Base-by-base conservation (phyloP, 257 asterid species). In the Galeopsis tetrahit region DNA sequence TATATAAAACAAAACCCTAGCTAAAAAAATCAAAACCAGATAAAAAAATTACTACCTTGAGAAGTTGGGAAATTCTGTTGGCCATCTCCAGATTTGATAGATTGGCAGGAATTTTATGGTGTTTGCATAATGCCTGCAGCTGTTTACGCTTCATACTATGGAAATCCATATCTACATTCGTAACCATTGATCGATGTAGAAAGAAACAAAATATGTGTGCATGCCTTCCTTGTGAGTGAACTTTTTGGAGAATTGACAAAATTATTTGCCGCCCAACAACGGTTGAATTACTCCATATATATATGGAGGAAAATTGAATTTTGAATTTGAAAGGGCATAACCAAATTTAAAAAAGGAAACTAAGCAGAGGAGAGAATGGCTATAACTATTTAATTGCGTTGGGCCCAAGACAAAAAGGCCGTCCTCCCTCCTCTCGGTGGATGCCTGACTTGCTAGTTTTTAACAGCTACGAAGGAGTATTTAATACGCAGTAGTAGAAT, bases 81-180 rank as follows among this genome's bases (percentile, higher is more conserved):
- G 83, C 90, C 95, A 89, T 83, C 62, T 87, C 88, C 36, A 76
- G 56, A 77, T 89, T 91, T 2, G 90, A 76, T 60, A 87, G 71
- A 78, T 89, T 89, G 1, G 96, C 96, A 17, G 90, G 95, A 51
- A 91, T 82, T 28, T 58, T 78, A 62, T 84, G 87, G 72, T 85
- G 79, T 81, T 85, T 89, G 80, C 97, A 91, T 34, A 91, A 36
- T 48, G 76, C 74, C 77, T 89, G 94, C 43, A 91, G 75, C 70
- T 85, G 85, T 61, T 71, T 89, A 46, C 96, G 84, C 68, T 87
- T 85, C 96, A 89, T 49, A 21, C 58, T 59, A 11, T 77, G 82
- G 74, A 83, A 89, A 81, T 89, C 86, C 96, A 84, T 88, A 70
- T 62, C 75, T 66, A 36, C 58, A 57, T 10, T 9, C 48, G 3